Evolutionary conservation across 805 yeast species (phyloP), one percentile per base, ranked within the genome.

Genomic region (Starmerella asiatica): DNA sequence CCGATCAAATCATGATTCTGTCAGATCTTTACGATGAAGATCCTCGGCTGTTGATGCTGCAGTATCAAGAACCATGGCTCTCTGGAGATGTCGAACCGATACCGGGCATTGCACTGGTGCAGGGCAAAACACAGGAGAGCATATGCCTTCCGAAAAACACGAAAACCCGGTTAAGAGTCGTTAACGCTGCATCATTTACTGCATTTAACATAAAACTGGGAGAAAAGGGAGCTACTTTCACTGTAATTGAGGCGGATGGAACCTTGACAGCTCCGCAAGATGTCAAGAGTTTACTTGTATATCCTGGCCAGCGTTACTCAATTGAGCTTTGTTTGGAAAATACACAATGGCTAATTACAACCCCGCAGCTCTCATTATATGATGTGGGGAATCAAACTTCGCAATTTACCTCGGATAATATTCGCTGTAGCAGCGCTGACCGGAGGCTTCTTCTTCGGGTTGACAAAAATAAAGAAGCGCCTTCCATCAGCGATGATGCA

Each of bases 261-360:
- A 49, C 54, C 5, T 40, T 43, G 8, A 44, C 53, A 3, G 44
- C 43, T 37, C 61, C 61, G 1, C 19, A 49, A 4, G 38, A 34
- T 1, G 45, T 52, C 11, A 50, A 51, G 18, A 51, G 46, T 20
- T 44, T 58, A 1, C 47, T 54, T 6, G 42, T 61, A 4, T 69
- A 88, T 0, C 84, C 79, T 17, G 95, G 88, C 8, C 95, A 86
- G 61, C 66, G 96, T 54, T 73, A 79, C 55, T 68, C 82, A 29
- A 78, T 82, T 1, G 60, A 83, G 46, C 60, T 84, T 15, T 70
- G 17, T 2, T 19, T 32, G 17, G 16, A 21, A 6, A 23, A 29
- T 3, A n/a, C 17, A 5, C 19, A 31, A 3, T 28, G 43, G 34
- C 33, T 37, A 15, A 29, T 27, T 17, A n/a, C 35, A 2, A 32